Conservation (phyloP, 2,329 filamentous ascomycete species). For the Myrmaecium sp. region DNA sequence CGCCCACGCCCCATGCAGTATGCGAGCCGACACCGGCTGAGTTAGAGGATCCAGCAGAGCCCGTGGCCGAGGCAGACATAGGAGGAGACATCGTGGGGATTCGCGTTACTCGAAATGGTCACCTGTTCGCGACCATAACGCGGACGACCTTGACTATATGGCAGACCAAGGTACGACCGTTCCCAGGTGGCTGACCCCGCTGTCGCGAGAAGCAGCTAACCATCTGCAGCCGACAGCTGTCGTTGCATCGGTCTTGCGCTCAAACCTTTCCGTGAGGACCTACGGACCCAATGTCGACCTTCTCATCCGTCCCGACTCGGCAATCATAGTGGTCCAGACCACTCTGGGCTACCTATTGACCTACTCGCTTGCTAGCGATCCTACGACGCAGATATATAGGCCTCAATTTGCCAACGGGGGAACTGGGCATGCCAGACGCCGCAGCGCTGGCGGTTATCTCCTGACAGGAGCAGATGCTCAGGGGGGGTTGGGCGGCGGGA, state of each 20-base stretch:
- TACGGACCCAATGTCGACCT: slow-evolving; percentile 79
- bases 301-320: slow-evolving; percentile 75
- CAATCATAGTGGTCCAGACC: slow-evolving; percentile 83
- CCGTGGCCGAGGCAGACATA: slow-evolving; percentile 13
- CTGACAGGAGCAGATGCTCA: slow-evolving; percentile 19
- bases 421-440: slow-evolving; percentile 28
- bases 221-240: slow-evolving; percentile 64
- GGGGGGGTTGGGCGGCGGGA: slow-evolving; percentile 60
- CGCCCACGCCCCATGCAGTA: slow-evolving; percentile 4
- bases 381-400: slow-evolving; percentile 68
- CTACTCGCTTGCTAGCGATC: slow-evolving; percentile 77
- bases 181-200: slow-evolving; percentile 6
- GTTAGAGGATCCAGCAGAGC: slow-evolving; percentile 2
- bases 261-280: slow-evolving; percentile 56
- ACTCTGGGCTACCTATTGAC: slow-evolving; percentile 77
- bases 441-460: slow-evolving; percentile 27
- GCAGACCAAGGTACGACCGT: slow-evolving; percentile 68
- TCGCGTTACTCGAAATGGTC: slow-evolving; percentile 60
- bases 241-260: slow-evolving; percentile 70
- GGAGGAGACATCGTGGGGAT: slow-evolving; percentile 58
- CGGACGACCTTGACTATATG: slow-evolving; percentile 76
- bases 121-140: slow-evolving; percentile 78
- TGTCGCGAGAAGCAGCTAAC: slow-evolving; percentile 4
- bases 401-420: slow-evolving; percentile 50
- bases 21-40: slow-evolving; percentile 1